Evolutionary conservation across 2,329 filamentous ascomycete genomes (phyloP).

Genomic region (Sclerotiophoma versabilis): DNA sequence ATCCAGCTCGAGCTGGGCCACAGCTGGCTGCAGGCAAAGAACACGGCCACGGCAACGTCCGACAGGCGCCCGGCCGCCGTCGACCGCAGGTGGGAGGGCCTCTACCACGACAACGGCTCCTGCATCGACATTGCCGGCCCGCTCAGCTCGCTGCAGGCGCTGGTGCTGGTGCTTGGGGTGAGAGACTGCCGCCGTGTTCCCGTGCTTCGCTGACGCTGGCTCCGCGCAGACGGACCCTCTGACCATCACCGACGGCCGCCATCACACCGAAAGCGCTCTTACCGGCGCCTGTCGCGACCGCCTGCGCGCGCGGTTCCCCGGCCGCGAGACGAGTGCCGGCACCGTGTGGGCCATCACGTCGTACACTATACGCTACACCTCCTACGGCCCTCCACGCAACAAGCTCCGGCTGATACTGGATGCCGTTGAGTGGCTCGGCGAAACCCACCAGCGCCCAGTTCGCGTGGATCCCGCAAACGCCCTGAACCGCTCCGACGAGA

Average conservation of each 20-base stretch:
- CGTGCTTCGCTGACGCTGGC: conserved; percentile 1
- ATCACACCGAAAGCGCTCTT: conserved; percentile 27
- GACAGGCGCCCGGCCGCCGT: conserved; percentile 5
- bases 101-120: conserved; percentile 47
- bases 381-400: conserved; percentile 34
- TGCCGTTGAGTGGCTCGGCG: conserved; percentile 23
- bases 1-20: conserved; percentile 30
- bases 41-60: conserved; percentile 11
- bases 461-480: not conserved
- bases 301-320: conserved; percentile 16
- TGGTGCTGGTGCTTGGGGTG: conserved; percentile 36
- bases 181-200: not conserved
- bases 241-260: conserved; percentile 39
- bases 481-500: conserved; percentile 16
- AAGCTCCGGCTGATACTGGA: conserved; percentile 34
- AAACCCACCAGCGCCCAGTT: not conserved
- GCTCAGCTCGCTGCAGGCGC: conserved; percentile 8
- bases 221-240: conserved; percentile 25
- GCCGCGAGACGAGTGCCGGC: not conserved
- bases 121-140: conserved; percentile 38
- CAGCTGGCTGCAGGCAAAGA: conserved; percentile 31
- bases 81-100: conserved; percentile 25
- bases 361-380: conserved; percentile 35
- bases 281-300: conserved; percentile 15
- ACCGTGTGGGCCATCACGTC: conserved; percentile 20